Percentiles rank a stretch among this genome's conserved stretches.
phyloP scores from a whole-genome alignment of 2,329 filamentous ascomycete genomes.

The Lanzia echinophila region DNA sequence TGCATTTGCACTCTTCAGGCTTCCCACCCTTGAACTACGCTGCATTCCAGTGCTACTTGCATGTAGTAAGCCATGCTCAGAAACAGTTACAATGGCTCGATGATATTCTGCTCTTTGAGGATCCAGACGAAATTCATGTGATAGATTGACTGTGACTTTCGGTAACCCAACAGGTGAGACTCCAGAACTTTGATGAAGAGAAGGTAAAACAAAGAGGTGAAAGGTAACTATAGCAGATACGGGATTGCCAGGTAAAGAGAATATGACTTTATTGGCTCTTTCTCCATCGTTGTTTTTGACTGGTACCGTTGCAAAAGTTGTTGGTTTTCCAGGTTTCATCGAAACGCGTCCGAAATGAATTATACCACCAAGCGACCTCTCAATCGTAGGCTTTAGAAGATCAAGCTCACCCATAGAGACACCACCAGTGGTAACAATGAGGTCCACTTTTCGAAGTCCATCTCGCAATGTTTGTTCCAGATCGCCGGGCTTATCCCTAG shows the following conservation, averaged over 20 bases:
- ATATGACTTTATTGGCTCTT: slow-evolving; percentile 64
- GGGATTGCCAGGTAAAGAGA: slow-evolving; percentile 89
- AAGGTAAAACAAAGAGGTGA: slow-evolving; percentile 87
- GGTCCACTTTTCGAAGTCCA: slow-evolving; percentile 66
- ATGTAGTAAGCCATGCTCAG: slow-evolving; percentile 58
- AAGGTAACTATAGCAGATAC: slow-evolving; percentile 90
- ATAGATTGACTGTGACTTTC: slow-evolving; percentile 61
- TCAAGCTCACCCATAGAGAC: slow-evolving; percentile 98
- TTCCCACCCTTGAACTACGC: slow-evolving; percentile 83
- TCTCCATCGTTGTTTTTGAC: slow-evolving; percentile 52
- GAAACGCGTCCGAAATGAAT: slow-evolving; percentile 94
- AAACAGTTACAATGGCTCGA: slow-evolving; percentile 65
- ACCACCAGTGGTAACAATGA: slow-evolving; percentile 87
- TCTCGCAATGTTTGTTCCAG: slow-evolving; percentile 73
- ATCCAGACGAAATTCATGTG: slow-evolving; percentile 69
- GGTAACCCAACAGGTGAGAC: slow-evolving; percentile 63
- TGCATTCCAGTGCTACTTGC: slow-evolving; percentile 85
- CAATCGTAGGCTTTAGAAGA: slow-evolving; percentile 91
- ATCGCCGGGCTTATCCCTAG: slow-evolving; percentile 62
- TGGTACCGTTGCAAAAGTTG: slow-evolving; percentile 87
- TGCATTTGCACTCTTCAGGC: slow-evolving; percentile 82
- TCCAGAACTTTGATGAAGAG: slow-evolving; percentile 71
- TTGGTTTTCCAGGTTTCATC: slow-evolving; percentile 98
- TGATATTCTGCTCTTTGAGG: slow-evolving; percentile 80
- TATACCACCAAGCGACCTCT: slow-evolving; percentile 78